Conservation (phyloP, 2,329 filamentous ascomycete species). For the Penicillium janthinellum region DNA sequence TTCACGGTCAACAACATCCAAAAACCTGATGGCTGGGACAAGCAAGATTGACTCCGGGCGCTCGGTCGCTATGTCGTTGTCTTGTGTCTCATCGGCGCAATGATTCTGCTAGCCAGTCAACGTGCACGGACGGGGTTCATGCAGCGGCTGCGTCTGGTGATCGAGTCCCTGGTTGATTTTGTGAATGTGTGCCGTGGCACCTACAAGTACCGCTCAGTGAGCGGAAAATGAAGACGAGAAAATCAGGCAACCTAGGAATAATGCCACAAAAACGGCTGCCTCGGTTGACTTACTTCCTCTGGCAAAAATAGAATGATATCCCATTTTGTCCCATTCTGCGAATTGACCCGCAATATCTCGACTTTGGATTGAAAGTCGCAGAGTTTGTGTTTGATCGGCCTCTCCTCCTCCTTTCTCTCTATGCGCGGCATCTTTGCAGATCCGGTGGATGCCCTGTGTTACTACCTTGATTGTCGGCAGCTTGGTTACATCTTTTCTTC, state of each 20-base stretch:
- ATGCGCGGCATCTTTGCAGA: neutral
- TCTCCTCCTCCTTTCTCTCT: neutral
- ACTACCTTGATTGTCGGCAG: slow-evolving; percentile 19
- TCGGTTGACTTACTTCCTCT: neutral
- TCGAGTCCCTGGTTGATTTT: slow-evolving; percentile 10
- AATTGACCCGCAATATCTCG: neutral
- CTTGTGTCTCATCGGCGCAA: slow-evolving; percentile 21
- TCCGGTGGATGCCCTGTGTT: slow-evolving; percentile 19
- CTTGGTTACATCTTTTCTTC: slow-evolving; percentile 8
- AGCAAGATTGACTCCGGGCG: slow-evolving; percentile 55
- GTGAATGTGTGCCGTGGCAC: slow-evolving; percentile 10
- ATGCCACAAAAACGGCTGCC: neutral
- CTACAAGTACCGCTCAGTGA: slow-evolving; percentile 12
- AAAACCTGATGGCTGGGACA: slow-evolving; percentile 84
- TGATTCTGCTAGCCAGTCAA: slow-evolving; percentile 26
- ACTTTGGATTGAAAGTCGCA: neutral
- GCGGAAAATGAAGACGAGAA: neutral
- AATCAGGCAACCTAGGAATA: neutral
- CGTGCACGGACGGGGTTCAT: slow-evolving; percentile 23
- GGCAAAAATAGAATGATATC: neutral
- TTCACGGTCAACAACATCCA: slow-evolving; percentile 79
- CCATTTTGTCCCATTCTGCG: neutral
- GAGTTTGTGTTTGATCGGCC: neutral
- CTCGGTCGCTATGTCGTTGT: slow-evolving; percentile 25
- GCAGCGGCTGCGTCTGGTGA: slow-evolving; percentile 9